Percentiles rank a stretch among this genome's conserved stretches.
Evolutionary conservation across 495 filamentous ascomycete species (phyloP).

Genomic region (Penicillium parvum): DNA sequence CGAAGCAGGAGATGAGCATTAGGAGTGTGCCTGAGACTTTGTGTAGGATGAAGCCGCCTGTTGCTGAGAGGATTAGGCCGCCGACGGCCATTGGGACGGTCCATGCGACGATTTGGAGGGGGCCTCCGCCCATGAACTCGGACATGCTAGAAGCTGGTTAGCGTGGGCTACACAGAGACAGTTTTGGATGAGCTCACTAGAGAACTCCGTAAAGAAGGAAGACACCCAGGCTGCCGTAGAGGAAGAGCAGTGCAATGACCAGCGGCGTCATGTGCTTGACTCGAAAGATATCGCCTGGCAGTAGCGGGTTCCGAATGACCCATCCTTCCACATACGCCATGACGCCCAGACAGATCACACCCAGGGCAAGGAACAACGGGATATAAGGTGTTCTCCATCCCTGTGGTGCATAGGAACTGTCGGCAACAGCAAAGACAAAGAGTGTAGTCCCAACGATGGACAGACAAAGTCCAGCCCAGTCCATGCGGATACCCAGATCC

Average conservation of each 20-base stretch:
- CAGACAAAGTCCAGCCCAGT: constrained; percentile 62
- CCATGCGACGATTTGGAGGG: constrained; percentile 74
- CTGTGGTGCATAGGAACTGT: constrained; percentile 62
- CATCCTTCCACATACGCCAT: constrained; percentile 74
- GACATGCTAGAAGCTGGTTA: constrained; percentile 49
- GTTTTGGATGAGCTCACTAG: constrained; percentile 52
- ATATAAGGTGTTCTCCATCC: constrained; percentile 70
- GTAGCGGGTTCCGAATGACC: constrained; percentile 65
- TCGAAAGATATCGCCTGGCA: constrained; percentile 70
- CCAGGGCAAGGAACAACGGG: constrained; percentile 45
- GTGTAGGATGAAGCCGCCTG: constrained; percentile 75
- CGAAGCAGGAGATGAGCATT: constrained; percentile 61
- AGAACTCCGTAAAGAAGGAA: constrained; percentile 75
- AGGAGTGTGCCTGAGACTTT: constrained; percentile 66
- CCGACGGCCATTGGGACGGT: constrained; percentile 71
- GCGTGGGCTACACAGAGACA: neutral
- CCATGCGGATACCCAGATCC: constrained; percentile 53
- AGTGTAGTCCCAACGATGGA: constrained; percentile 65
- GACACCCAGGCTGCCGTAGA: constrained; percentile 72
- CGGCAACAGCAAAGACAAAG: constrained; percentile 74
- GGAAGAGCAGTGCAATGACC: constrained; percentile 61
- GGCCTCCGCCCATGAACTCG: constrained; percentile 57
- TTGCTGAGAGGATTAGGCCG: constrained; percentile 64
- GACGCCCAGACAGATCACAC: constrained; percentile 49
- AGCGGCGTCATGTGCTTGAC: constrained; percentile 70